Evolutionary conservation across 768 basidiomycete genomes (phyloP).

Genomic region (Dacryopinax spathularia): DNA sequence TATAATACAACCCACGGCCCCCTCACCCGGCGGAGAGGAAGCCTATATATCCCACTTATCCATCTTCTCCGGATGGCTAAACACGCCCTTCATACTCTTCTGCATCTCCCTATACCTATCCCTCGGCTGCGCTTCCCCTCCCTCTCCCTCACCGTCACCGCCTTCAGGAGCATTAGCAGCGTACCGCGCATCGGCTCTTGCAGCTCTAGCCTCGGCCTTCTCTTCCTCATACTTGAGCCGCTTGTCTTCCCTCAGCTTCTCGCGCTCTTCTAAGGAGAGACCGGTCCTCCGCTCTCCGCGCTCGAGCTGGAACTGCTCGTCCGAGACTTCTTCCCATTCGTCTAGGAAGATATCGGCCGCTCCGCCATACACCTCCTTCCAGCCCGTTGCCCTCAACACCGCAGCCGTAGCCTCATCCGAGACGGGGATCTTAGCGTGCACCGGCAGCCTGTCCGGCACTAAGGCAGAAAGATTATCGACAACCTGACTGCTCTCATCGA

Average conservation of each 20-base stretch:
- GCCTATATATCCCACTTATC: background rate
- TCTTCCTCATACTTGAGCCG: background rate
- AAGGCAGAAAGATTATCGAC: background rate
- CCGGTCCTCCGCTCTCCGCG: background rate
- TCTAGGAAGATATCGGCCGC: background rate
- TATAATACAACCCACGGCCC: background rate
- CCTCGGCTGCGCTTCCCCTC: no score
- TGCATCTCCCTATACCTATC: background rate
- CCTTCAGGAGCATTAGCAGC: no score
- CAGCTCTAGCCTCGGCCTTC: background rate
- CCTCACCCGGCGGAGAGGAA: no score
- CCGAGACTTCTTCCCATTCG: background rate
- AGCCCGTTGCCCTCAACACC: background rate
- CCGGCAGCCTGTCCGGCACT: background rate
- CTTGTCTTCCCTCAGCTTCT: background rate
- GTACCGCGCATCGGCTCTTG: no score
- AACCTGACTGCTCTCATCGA: background rate
- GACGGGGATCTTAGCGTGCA: background rate
- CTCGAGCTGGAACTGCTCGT: background rate
- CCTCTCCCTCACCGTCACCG: no score
- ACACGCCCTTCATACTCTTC: background rate
- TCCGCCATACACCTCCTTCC: background rate
- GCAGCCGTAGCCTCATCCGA: background rate
- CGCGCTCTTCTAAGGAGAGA: background rate
- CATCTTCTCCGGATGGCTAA: background rate